Base-by-base conservation (phyloP, 192 early-diverging fungal species). In the Coemansia sp. region DNA sequence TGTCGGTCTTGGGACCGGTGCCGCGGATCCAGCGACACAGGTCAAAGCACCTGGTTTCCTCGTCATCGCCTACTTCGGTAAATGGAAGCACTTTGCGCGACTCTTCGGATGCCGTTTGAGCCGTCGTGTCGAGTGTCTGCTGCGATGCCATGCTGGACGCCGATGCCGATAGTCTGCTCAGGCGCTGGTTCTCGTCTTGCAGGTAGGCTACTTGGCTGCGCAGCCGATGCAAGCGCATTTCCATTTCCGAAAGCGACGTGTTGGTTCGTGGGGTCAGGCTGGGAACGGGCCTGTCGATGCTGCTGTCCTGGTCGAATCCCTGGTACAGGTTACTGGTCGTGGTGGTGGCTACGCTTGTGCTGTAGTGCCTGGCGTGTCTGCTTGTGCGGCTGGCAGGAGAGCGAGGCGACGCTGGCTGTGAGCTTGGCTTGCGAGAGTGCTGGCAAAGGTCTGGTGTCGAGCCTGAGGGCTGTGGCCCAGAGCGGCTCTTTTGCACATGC, bases 21-120 rank as follows among this genome's bases (percentile, higher is more conserved):
- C 51, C 57, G 11, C 69, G 66, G 29, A 69, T 60, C 75, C 69
- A 69, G 29, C 62, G 36, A 30, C 75, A 72, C 20, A 78, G 39
- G 49, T 78, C 70, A 30, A 69, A 55, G n/a, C 50, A 8, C 16
- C 50, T 52, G 22, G 1, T 27, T 23, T 52, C 50, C 9, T 23
- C 8, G 9, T 23, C 24, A 23, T n/a, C n/a, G n/a, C n/a, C n/a
- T n/a, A n/a, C n/a, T n/a, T n/a, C n/a, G n/a, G n/a, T n/a, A n/a
- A n/a, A n/a, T n/a, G n/a, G n/a, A n/a, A n/a, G n/a, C n/a, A n/a
- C n/a, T n/a, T n/a, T n/a, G n/a, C n/a, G n/a, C n/a, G n/a, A n/a
- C n/a, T n/a, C n/a, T n/a, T n/a, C n/a, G n/a, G n/a, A n/a, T n/a
- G n/a, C n/a, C n/a, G n/a, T n/a, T n/a, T n/a, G n/a, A 32, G 30